Evolutionary conservation across 306 rosid genomes (phyloP).

Genomic region (Hippophae gyantsensis): DNA sequence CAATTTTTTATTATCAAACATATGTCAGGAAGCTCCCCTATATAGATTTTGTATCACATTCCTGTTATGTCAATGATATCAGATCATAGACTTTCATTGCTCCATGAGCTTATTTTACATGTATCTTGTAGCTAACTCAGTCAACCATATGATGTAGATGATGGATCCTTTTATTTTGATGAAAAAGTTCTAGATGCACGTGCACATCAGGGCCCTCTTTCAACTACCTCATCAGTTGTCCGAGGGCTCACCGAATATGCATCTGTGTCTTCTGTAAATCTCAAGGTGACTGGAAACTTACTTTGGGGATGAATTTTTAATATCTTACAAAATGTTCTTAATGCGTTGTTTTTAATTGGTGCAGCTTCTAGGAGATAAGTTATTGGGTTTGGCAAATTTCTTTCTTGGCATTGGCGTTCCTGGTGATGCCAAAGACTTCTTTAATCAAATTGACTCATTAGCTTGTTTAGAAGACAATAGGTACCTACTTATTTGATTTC

Average conservation of each 20-base stretch:
- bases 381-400: slow-evolving; percentile 88
- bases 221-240: slow-evolving; percentile 85
- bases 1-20: not conserved
- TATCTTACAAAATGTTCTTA: slow-evolving; percentile 12
- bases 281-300: slow-evolving; percentile 48
- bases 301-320: slow-evolving; percentile 3
- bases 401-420: slow-evolving; percentile 90
- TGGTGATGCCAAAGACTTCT: slow-evolving; percentile 81
- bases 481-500: slow-evolving; percentile 29
- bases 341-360: slow-evolving; percentile 29
- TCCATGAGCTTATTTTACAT: slow-evolving; percentile 3
- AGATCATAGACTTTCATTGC: not conserved
- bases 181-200: slow-evolving; percentile 66
- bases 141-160: slow-evolving; percentile 44
- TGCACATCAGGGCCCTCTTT: slow-evolving; percentile 66
- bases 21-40: not conserved
- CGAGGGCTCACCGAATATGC: slow-evolving; percentile 74
- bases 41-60: not conserved
- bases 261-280: slow-evolving; percentile 52
- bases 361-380: slow-evolving; percentile 71
- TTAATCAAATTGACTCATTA: slow-evolving; percentile 77
- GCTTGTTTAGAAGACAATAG: slow-evolving; percentile 71
- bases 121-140: slow-evolving; percentile 13
- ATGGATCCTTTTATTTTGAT: slow-evolving; percentile 76
- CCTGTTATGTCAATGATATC: not conserved